Conservation (phyloP, 1,284 basidiomycete genomes). For the Sanguinoderma infundibulare region DNA sequence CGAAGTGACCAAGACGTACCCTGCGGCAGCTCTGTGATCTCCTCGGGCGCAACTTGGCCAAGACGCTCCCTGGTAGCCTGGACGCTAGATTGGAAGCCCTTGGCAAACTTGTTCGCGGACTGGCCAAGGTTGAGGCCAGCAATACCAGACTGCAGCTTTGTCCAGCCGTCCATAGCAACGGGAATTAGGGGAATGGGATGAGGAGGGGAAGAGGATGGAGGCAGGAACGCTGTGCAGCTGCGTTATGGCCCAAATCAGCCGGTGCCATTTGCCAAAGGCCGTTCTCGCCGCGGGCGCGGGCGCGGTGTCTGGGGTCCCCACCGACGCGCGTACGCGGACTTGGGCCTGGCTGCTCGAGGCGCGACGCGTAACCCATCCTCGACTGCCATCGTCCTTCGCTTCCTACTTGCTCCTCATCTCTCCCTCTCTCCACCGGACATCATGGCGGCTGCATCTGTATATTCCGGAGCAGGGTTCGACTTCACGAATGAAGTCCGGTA, state of each 20-base stretch:
- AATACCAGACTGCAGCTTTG: slow-evolving; percentile 63
- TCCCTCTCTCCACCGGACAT: background rate
- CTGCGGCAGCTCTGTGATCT: slow-evolving; percentile 95
- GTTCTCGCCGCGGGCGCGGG: slow-evolving; percentile 3
- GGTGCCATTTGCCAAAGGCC: too few species aligned
- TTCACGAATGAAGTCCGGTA: slow-evolving; percentile 42
- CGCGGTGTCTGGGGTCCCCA: slow-evolving; percentile 18
- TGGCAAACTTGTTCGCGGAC: slow-evolving; percentile 74
- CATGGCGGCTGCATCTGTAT: slow-evolving; percentile 38
- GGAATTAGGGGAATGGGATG: slow-evolving; percentile 3
- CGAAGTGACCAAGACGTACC: slow-evolving; percentile 43
- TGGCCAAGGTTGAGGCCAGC: slow-evolving; percentile 68
- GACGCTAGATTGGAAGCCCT: slow-evolving; percentile 85
- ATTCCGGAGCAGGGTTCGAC: slow-evolving; percentile 39
- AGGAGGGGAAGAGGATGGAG: background rate
- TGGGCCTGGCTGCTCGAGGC: slow-evolving; percentile 6
- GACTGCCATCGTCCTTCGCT: slow-evolving; percentile 5
- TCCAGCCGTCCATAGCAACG: slow-evolving; percentile 75
- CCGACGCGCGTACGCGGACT: slow-evolving; percentile 25
- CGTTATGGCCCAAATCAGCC: slow-evolving; percentile 8
- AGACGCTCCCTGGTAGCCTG: slow-evolving; percentile 92
- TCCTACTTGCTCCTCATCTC: background rate
- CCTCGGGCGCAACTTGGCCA: slow-evolving; percentile 87
- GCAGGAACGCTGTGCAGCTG: slow-evolving; percentile 19
- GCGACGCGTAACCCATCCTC: slow-evolving; percentile 30